A percentile compares a stretch with the other conserved stretches of the same genome.
phyloP scores from a whole-genome alignment of 2,329 filamentous ascomycete genomes.

The Chrysosporium keratinophilum region DNA sequence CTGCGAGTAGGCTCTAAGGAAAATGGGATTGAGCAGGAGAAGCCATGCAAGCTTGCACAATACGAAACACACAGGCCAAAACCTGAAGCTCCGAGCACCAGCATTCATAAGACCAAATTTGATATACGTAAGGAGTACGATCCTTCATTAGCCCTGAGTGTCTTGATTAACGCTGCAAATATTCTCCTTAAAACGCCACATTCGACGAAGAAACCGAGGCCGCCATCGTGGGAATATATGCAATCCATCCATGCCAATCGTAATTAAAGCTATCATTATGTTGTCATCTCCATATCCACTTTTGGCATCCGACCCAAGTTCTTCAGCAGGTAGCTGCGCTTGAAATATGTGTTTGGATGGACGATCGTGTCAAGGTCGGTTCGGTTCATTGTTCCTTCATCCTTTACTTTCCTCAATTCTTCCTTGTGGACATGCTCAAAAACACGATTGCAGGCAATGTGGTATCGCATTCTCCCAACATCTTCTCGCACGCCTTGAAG shows the following conservation, averaged over 20 bases:
- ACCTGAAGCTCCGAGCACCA: too few relatives aligned
- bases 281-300: slow-evolving; percentile 47
- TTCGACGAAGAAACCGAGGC: not conserved
- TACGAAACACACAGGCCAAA: too few relatives aligned
- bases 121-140: too few relatives aligned
- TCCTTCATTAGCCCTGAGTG: not conserved
- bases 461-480: slow-evolving; percentile 76
- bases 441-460: slow-evolving; percentile 92
- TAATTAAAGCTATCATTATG: slow-evolving; percentile 16
- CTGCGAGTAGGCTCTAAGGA: too few relatives aligned
- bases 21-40: too few relatives aligned
- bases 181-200: not conserved
- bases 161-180: not conserved
- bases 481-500: slow-evolving; percentile 77
- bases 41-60: too few relatives aligned
- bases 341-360: slow-evolving; percentile 97
- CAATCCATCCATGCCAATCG: not conserved
- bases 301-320: slow-evolving; percentile 52
- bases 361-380: slow-evolving; percentile 87
- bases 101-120: too few relatives aligned
- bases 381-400: slow-evolving; percentile 59
- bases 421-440: slow-evolving; percentile 79
- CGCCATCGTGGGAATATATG: not conserved
- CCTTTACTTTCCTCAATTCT: slow-evolving; percentile 66
- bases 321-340: slow-evolving; percentile 81